Evolutionary conservation across 306 rosid species (phyloP), one percentile per base, ranked within the genome.

Genomic region (Trichosanthes truncata): DNA sequence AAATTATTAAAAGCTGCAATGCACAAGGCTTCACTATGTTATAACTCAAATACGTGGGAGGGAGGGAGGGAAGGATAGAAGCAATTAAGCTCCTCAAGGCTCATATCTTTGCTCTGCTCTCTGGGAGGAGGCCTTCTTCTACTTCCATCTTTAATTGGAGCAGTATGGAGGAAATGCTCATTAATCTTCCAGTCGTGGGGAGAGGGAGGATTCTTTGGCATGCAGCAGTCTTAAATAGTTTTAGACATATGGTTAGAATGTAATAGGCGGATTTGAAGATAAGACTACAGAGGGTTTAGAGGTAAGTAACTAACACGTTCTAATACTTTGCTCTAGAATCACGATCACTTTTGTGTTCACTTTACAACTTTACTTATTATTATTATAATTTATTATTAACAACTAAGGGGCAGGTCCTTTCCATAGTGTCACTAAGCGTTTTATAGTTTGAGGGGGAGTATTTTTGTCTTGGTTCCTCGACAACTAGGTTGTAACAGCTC

Each of bases 371-470:
- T n/a, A n/a, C n/a, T n/a, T n/a, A n/a, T n/a, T n/a, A n/a, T n/a
- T 18, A 12, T 35, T 65, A 65, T n/a, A n/a, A n/a, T n/a, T 14
- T 3, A 15, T 33, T 5, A 3, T 15, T 66, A 35, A 65, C 41
- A 65, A 20, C 20, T 4, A 31, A 14, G 14, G 46, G 4, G 55
- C 9, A n/a, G 17, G 76, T 25, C 6, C 78, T 25, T 45, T 25
- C 59, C 29, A 0, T 8, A 23, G 57, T 29, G 29, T 72, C 77
- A 12, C 40, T n/a, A 38, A 68, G 51, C 41, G 51, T 68, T 68
- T 38, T 68, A 38, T n/a, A 40, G 52, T 68, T 68, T 68, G 52
- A n/a, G 75, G 74, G 48, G 74, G n/a, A 61, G 18, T n/a, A 56
- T 35, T 65, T n/a, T 36, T 40, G 7, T 67, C 20, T 67, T 40